A percentile compares a stretch with the other conserved stretches of the same genome.
Conservation (phyloP, 345 rosid genomes). For the Citrus inodora region DNA sequence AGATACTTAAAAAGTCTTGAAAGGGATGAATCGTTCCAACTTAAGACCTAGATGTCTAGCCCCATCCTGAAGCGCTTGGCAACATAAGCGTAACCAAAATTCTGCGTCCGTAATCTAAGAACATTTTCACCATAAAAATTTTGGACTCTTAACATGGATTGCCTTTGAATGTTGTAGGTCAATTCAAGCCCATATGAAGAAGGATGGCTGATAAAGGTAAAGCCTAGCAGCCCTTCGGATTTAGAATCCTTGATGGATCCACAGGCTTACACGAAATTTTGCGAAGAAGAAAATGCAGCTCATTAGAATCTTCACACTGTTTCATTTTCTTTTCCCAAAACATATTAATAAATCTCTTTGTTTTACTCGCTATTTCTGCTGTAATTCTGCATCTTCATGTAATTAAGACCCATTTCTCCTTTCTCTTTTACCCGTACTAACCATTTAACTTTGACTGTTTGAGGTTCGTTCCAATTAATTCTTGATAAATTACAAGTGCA, state of each 20-base stretch:
- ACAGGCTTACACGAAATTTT: slow-evolving; percentile 78
- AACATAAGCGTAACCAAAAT: background rate
- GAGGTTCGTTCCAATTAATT: too few relatives aligned
- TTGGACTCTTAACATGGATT: background rate
- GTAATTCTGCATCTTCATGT: slow-evolving; percentile 18
- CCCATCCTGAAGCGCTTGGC: too few relatives aligned
- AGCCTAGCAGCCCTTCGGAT: slow-evolving; percentile 78
- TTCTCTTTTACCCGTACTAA: too few relatives aligned
- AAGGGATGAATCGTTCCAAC: too few relatives aligned
- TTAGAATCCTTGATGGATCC: slow-evolving; percentile 72
- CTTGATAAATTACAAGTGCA: too few relatives aligned
- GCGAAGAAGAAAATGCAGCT: slow-evolving; percentile 92
- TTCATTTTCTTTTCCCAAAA: background rate
- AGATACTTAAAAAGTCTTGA: too few relatives aligned
- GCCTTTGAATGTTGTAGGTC: slow-evolving; percentile 37
- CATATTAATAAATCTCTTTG: background rate
- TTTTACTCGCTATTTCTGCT: background rate
- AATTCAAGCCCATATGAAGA: slow-evolving; percentile 85
- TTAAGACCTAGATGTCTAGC: too few relatives aligned
- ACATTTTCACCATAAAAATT: background rate
- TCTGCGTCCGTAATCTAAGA: background rate
- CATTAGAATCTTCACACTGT: slow-evolving; percentile 37
- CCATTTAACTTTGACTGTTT: background rate
- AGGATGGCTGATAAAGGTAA: slow-evolving; percentile 98
- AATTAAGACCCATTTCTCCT: slow-evolving; percentile 4